Conservation (phyloP, 2,329 filamentous ascomycete species). For the Sporothrix humicola region DNA sequence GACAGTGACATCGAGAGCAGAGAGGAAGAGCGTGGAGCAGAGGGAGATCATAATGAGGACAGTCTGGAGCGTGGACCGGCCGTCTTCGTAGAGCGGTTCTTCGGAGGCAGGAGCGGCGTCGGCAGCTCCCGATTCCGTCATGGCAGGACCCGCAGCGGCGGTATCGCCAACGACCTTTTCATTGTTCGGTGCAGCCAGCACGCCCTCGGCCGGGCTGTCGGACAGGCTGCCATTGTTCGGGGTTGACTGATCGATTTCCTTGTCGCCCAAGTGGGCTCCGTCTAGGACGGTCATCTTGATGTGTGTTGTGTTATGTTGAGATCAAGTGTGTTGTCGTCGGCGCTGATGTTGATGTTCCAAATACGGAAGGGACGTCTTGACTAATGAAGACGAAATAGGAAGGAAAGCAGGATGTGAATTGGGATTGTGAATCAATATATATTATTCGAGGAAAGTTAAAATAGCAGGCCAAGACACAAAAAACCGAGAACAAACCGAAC, state of each 20-base stretch:
- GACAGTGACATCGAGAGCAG: slow-evolving; percentile 61
- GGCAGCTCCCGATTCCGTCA: neutral
- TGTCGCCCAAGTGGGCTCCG: neutral
- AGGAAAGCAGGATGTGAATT: neutral
- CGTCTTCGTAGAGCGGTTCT: slow-evolving; percentile 37
- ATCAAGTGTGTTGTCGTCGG: neutral
- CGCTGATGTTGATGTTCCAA: neutral
- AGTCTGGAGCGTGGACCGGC: slow-evolving; percentile 44
- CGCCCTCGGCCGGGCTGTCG: neutral
- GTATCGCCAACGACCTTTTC: neutral
- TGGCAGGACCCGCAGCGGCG: neutral
- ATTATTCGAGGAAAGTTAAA: too few relatives aligned
- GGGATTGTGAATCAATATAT: neutral
- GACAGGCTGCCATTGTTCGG: slow-evolving; percentile 11
- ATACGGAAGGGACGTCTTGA: neutral
- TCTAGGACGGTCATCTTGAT: neutral
- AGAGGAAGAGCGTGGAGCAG: slow-evolving; percentile 51
- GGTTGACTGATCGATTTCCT: neutral
- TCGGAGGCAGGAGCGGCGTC: neutral
- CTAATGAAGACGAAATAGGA: neutral
- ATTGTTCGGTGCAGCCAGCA: neutral
- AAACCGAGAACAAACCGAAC: neutral
- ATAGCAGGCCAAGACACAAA: too few relatives aligned
- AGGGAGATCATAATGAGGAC: slow-evolving; percentile 49
- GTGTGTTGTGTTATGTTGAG: neutral